These are phyloP conservation scores for Alternaria triticina DNA, from an alignment of 2,329 filamentous ascomycete genomes.

Conservation along the genomic window DNA sequence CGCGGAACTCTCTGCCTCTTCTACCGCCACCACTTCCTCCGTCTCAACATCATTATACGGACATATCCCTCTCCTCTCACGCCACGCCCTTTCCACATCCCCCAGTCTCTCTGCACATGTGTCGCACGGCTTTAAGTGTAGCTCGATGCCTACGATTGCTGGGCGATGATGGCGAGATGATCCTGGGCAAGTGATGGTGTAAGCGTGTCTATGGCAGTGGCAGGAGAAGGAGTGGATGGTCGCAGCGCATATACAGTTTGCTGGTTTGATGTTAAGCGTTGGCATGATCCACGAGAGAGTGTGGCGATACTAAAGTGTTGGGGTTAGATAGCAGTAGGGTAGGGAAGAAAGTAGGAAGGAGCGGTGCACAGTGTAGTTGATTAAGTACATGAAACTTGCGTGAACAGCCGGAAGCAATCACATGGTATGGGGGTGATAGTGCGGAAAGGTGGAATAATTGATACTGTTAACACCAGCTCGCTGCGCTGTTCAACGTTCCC, in stretches of 20 bases:
- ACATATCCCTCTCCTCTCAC: not conserved
- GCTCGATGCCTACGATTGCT: not conserved
- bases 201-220: not conserved
- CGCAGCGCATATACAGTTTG: conserved; percentile 2
- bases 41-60: not conserved
- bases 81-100: not conserved
- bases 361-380: not conserved
- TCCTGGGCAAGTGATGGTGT: not conserved
- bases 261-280: not conserved
- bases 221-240: not conserved
- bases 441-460: not conserved
- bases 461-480: too few relatives aligned
- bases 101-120: not conserved
- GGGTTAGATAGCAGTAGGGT: not conserved
- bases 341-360: not conserved
- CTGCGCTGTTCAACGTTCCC: too few relatives aligned
- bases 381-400: too few relatives aligned
- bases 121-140: not conserved
- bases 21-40: not conserved
- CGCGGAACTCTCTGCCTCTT: not conserved
- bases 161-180: not conserved
- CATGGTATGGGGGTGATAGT: not conserved
- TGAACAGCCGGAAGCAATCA: not conserved
- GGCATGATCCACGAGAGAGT: not conserved
- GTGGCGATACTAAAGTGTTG: too few relatives aligned